Conservation (phyloP, 2,329 filamentous ascomycete species). For the Diplodia scrobiculata region DNA sequence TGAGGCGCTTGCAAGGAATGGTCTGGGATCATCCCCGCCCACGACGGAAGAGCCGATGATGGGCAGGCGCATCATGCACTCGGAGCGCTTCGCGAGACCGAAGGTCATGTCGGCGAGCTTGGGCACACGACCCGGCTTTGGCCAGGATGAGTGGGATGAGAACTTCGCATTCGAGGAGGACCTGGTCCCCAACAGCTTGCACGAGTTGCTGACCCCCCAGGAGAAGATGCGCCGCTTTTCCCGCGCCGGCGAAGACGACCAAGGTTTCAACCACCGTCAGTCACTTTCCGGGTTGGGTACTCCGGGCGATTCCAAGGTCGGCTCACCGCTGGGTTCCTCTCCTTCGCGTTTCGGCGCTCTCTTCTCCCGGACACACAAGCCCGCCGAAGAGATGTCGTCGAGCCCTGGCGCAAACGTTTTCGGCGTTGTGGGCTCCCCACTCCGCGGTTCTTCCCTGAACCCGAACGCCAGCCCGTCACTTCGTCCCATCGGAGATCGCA, state of each 20-base stretch:
- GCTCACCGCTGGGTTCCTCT: conserved; percentile 60
- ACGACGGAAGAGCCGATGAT: conserved; percentile 65
- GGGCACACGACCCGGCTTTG: conserved; percentile 49
- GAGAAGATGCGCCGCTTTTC: conserved; percentile 63
- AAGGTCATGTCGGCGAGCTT: conserved; percentile 64
- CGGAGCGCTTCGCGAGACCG: conserved; percentile 63
- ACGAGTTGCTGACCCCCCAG: conserved; percentile 64
- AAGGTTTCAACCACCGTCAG: conserved; percentile 48
- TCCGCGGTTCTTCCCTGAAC: conserved; percentile 62
- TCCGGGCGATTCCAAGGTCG: conserved; percentile 49
- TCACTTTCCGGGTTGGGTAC: conserved; percentile 55
- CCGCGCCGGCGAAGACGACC: conserved; percentile 57
- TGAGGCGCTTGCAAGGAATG: conserved; percentile 63
- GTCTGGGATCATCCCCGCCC: conserved; percentile 57
- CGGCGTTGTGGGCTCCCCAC: conserved; percentile 66
- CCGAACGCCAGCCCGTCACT: conserved; percentile 55
- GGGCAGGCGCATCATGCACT: conserved; percentile 65
- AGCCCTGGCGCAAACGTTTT: conserved; percentile 51
- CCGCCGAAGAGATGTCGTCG: conserved; percentile 48
- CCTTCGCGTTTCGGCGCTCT: conserved; percentile 64
- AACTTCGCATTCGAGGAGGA: conserved; percentile 84
- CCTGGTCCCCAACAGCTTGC: conserved; percentile 72
- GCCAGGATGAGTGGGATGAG: conserved; percentile 61
- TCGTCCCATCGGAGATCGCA: conserved; percentile 50
- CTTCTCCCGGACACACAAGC: conserved; percentile 57